Evolutionary conservation across 1,284 basidiomycete genomes (phyloP), one percentile per base, ranked within the genome.

Genomic region (Irpex lacteus): DNA sequence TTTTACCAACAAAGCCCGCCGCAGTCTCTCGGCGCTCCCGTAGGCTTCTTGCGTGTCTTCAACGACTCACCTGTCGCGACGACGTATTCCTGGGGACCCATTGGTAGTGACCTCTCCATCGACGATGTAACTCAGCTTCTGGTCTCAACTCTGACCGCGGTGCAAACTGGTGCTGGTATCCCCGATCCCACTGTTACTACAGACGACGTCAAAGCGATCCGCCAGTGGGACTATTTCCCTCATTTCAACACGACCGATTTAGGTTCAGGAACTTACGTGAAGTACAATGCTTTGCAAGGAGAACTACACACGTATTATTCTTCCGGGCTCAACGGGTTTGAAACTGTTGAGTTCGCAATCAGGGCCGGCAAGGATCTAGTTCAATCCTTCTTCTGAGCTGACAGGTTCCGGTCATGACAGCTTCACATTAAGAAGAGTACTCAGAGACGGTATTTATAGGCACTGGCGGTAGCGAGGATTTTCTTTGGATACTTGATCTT

Each of bases 301-400:
- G 13, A 37, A 15, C 11, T 44, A 13, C 19, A 47, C 7, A 62
- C 60, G 21, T 62, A 56, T 58, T 62, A 32, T 32, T 49, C 54
- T 18, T 56, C 52, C 59, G 60, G 60, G 15, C 21, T 62, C 8
- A 62, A 62, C 34, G 60, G 60, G 9, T 62, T 60, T 38, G 59
- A 60, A 44, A 60, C 59, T 8, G 59, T 60, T 6, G 59, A 60
- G 59, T 60, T 60, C 32, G 59, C 59, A 21, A 49, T 60, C 13
- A 49, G 59, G 47, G 59, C 59, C 8, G 59, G 59, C 15, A 47
- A 49, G 59, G 59, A 60, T 34, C 4, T 60, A 13, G 59, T 60
- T 8, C 19, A 50, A 7, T 49, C 40, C 13, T 52, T 47, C 47
- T 60, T 60, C 47, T 55, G 19, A 53, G 19, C 50, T 19, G 15